Evolutionary conservation across 176 grass and related monocot species (phyloP).

Genomic region (Musa acuminata): DNA sequence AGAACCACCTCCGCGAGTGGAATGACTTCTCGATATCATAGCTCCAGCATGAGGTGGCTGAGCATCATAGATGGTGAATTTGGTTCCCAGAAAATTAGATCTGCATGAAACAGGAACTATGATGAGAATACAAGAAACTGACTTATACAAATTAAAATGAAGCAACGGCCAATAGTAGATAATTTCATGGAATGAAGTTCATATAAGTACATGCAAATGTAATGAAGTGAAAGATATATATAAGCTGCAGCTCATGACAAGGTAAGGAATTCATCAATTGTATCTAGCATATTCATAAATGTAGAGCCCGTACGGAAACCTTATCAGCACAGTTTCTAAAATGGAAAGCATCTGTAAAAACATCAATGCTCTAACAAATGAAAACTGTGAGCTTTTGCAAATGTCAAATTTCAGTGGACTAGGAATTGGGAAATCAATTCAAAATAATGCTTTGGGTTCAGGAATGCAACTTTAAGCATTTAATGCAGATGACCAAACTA

Average conservation of each 20-base stretch:
- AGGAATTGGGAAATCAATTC: background rate
- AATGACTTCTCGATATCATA: conserved; percentile 34
- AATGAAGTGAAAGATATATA: background rate
- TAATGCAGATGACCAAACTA: background rate
- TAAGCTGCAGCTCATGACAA: background rate
- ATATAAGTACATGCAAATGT: background rate
- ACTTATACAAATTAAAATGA: background rate
- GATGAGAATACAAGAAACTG: background rate
- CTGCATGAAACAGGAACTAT: conserved; percentile 32
- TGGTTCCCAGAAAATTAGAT: conserved; percentile 91
- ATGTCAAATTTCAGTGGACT: background rate
- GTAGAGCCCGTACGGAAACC: background rate
- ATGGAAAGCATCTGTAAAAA: background rate
- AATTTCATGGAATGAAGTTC: background rate
- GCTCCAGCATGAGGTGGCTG: conserved; percentile 60
- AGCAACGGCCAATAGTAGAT: background rate
- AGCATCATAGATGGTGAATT: conserved; percentile 81
- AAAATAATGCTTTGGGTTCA: background rate
- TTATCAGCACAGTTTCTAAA: background rate
- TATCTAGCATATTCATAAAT: too few species aligned
- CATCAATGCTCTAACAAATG: too few species aligned
- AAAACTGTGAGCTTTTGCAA: background rate
- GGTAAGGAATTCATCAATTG: too few species aligned
- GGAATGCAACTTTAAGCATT: background rate
- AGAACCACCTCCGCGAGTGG: conserved; percentile 53